A percentile compares a stretch with the other conserved stretches of the same genome.
These are phyloP conservation scores for Carex cristatella DNA, from an alignment of 176 grass and related monocot species.

Conservation along the genomic window DNA sequence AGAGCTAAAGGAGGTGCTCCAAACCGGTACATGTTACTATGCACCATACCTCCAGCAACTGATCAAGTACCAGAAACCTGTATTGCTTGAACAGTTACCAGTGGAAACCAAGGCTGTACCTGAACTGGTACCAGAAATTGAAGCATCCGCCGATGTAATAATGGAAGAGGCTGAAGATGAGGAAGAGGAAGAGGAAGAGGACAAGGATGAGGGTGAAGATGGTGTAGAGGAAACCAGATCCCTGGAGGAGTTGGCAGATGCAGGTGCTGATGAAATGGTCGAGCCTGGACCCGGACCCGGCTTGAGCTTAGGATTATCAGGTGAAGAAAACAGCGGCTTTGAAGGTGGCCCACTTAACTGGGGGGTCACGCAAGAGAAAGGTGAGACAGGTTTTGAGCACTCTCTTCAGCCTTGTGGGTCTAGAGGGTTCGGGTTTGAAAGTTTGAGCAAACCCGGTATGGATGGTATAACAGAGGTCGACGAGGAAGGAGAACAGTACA, in stretches of 20 bases:
- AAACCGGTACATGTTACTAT: conserved; percentile 54
- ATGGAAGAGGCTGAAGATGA: conserved; percentile 21
- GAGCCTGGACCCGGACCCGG: background rate
- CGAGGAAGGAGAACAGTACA: conserved; percentile 47
- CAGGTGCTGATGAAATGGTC: background rate
- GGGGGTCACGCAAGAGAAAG: conserved; percentile 39
- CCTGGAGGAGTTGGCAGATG: conserved; percentile 1
- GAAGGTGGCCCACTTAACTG: conserved; percentile 50
- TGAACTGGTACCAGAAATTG: conserved; percentile 27
- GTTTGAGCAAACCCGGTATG: conserved; percentile 42
- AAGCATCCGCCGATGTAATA: conserved; percentile 15
- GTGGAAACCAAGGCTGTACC: conserved; percentile 27
- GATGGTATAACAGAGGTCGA: conserved; percentile 30
- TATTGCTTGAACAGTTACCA: conserved; percentile 32
- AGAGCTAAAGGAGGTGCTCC: conserved; percentile 57
- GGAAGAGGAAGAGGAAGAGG: conserved; percentile 33
- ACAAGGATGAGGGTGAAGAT: conserved; percentile 31
- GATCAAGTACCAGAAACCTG: conserved; percentile 43
- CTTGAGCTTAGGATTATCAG: conserved; percentile 19
- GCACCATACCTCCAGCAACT: conserved; percentile 66
- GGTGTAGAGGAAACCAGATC: conserved; percentile 2
- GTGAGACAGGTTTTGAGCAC: conserved; percentile 32
- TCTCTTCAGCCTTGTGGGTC: conserved; percentile 46
- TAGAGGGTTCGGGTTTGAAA: conserved; percentile 52
- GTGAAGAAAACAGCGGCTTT: conserved; percentile 20